These are phyloP conservation scores for Agaricales sp. DNA, from an alignment of 1,284 basidiomycete genomes.

Conservation along the genomic window DNA sequence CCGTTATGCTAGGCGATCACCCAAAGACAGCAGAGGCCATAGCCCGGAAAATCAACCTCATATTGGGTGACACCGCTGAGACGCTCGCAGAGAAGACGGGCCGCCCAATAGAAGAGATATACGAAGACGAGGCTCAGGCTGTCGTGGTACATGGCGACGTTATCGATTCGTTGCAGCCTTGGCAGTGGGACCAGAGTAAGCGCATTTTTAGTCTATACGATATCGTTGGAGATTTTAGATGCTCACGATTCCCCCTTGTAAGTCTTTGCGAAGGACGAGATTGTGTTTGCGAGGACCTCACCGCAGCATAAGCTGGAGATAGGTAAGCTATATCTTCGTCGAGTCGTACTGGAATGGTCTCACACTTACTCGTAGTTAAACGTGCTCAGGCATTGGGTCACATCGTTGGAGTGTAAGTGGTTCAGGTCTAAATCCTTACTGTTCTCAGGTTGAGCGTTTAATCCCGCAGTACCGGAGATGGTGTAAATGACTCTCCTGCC, in stretches of 20 bases:
- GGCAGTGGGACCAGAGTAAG: constrained; percentile 21
- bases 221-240: constrained; percentile 24
- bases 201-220: constrained; percentile 26
- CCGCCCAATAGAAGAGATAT: constrained; percentile 35
- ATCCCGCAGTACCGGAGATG: constrained; percentile 41
- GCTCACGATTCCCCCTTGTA: constrained; percentile 24
- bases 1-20: constrained; percentile 29
- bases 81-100: constrained; percentile 39
- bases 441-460: constrained; percentile 1
- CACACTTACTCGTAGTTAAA: constrained; percentile 34
- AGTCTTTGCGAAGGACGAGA: constrained; percentile 51
- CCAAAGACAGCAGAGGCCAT: constrained; percentile 64
- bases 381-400: constrained; percentile 60
- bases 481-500: constrained; percentile 64
- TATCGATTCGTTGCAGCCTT: constrained; percentile 9
- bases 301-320: constrained; percentile 68
- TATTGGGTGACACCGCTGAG: constrained; percentile 1
- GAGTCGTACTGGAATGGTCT: not conserved
- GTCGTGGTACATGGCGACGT: constrained; percentile 13
- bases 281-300: constrained; percentile 63
- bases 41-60: constrained; percentile 53
- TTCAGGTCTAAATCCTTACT: not conserved
- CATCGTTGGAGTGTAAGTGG: constrained; percentile 56
- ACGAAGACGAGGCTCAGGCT: constrained; percentile 28
- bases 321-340: constrained; percentile 25